A percentile compares a stretch with the other conserved stretches of the same genome.
phyloP scores from a whole-genome alignment of 73 alveolate species.

The Paramecium sonneborni region DNA sequence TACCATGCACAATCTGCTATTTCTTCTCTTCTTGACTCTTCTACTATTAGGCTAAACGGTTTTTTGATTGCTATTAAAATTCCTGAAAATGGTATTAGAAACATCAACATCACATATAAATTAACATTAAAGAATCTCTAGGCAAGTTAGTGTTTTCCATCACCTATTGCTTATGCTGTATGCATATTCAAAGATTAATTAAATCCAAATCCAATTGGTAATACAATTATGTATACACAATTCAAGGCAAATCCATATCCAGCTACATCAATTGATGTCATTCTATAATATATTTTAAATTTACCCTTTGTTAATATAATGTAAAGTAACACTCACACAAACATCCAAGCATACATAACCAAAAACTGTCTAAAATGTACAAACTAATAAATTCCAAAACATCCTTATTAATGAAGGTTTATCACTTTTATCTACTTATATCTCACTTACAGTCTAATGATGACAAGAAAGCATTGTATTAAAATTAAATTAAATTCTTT shows the following conservation, averaged over 20 bases:
- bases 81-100: neutral
- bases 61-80: neutral
- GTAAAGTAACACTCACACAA: neutral
- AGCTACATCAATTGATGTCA: neutral
- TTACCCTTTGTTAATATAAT: neutral
- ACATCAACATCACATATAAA: neutral
- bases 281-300: neutral
- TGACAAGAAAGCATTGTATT: neutral
- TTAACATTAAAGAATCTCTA: neutral
- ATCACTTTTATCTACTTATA: neutral
- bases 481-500: neutral
- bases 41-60: neutral
- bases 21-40: neutral
- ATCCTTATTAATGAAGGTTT: neutral
- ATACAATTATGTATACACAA: neutral
- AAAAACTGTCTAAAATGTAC: neutral
- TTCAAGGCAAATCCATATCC: neutral
- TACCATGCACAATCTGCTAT: neutral
- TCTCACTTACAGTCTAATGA: neutral
- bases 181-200: conserved; percentile 13
- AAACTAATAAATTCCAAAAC: neutral
- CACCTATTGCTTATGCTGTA: neutral
- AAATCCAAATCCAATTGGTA: conserved; percentile 14
- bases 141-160: neutral
- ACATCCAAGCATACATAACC: conserved; percentile 1